Evolutionary conservation across 2,329 filamentous ascomycete species (phyloP).

Genomic region (Clarireedia monteithiana): DNA sequence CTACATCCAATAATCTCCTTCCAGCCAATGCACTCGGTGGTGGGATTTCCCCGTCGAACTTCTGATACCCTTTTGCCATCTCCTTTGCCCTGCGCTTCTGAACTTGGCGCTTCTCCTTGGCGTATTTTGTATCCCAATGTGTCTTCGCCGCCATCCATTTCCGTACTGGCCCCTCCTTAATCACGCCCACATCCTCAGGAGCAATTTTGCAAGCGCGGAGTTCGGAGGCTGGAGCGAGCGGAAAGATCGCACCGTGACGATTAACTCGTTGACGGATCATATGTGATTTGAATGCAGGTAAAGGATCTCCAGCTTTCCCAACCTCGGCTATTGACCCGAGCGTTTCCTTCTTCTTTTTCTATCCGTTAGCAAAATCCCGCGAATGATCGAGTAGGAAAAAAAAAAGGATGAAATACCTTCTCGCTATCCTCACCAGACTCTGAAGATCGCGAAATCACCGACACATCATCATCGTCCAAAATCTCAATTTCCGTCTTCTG

Average conservation of each 20-base stretch:
- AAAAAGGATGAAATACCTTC: slow-evolving; percentile 18
- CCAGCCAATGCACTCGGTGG: slow-evolving; percentile 79
- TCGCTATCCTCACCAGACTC: slow-evolving; percentile 27
- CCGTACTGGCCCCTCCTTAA: slow-evolving; percentile 70
- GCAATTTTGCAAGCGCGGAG: slow-evolving; percentile 58
- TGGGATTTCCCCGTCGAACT: slow-evolving; percentile 62
- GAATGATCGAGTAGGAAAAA: background rate
- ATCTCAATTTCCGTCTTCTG: slow-evolving; percentile 78
- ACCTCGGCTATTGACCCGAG: slow-evolving; percentile 36
- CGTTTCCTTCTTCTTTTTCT: slow-evolving; percentile 9
- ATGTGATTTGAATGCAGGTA: slow-evolving; percentile 71
- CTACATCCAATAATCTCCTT: slow-evolving; percentile 45
- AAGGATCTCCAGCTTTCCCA: slow-evolving; percentile 77
- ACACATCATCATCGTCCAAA: slow-evolving; percentile 68
- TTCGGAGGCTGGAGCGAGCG: slow-evolving; percentile 55
- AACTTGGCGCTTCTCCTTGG: slow-evolving; percentile 59
- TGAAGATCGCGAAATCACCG: slow-evolving; percentile 59
- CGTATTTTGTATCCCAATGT: slow-evolving; percentile 67
- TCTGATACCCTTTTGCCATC: slow-evolving; percentile 61
- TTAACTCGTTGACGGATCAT: slow-evolving; percentile 91
- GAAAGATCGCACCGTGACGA: slow-evolving; percentile 65
- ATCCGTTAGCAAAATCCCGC: background rate
- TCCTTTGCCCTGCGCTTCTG: slow-evolving; percentile 69
- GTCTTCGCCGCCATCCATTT: slow-evolving; percentile 76
- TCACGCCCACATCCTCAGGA: slow-evolving; percentile 61